These are phyloP conservation scores for Cadophora malorum DNA, from an alignment of 2,329 filamentous ascomycete genomes.

Conservation along the genomic window DNA sequence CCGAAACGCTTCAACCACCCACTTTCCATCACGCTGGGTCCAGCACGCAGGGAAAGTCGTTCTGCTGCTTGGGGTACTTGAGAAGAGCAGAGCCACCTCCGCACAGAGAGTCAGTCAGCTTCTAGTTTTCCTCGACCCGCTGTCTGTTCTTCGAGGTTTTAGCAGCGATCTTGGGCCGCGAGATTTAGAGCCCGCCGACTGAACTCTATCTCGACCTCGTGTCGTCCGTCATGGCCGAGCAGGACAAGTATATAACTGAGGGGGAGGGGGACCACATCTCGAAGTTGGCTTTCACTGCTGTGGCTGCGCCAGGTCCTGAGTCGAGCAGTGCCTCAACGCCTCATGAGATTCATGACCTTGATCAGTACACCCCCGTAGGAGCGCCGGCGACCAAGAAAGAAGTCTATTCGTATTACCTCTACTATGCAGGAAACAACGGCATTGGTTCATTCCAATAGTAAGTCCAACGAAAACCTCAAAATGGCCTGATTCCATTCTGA, in stretches of 20 bases:
- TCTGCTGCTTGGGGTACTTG: constrained; percentile 8
- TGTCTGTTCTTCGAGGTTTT: constrained; percentile 9
- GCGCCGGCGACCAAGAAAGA: constrained; percentile 41
- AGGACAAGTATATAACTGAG: constrained; percentile 24
- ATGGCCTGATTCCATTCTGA: constrained; percentile 3
- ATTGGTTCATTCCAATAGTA: constrained; percentile 45
- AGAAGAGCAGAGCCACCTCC: constrained; percentile 3
- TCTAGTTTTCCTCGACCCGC: constrained; percentile 15
- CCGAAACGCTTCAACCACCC: constrained; percentile 4
- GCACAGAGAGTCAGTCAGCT: neutral
- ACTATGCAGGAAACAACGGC: constrained; percentile 44
- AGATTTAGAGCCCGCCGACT: neutral
- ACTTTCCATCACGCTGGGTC: neutral
- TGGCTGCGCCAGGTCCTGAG: constrained; percentile 33
- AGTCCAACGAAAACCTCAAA: constrained; percentile 9
- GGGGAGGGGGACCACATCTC: constrained; percentile 30
- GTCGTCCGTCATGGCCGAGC: constrained; percentile 23
- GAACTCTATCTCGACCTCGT: constrained; percentile 17
- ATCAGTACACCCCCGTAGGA: constrained; percentile 29
- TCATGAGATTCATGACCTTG: constrained; percentile 33
- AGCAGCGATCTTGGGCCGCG: neutral
- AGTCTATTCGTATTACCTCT: constrained; percentile 43
- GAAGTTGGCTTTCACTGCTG: constrained; percentile 38
- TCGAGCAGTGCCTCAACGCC: constrained; percentile 24
- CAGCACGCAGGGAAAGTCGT: constrained; percentile 2